phyloP scores from a whole-genome alignment of 257 asterid genomes.

The Gardenia jasminoides region DNA sequence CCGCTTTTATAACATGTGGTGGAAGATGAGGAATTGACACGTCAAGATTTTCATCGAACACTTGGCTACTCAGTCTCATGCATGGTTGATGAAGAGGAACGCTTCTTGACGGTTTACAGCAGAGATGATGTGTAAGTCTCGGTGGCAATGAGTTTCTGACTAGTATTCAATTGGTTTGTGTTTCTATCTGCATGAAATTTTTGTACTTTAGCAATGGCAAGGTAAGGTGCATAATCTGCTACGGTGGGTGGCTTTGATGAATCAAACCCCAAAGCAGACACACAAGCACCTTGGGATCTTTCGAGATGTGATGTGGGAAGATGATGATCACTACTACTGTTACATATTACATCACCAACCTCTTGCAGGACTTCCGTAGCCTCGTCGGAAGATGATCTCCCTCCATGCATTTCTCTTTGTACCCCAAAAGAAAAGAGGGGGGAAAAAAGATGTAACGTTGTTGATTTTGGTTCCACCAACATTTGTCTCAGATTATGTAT shows the following conservation, averaged over 20 bases:
- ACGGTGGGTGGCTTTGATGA: background rate
- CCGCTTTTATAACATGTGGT: slow-evolving; percentile 25
- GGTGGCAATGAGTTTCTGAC: slow-evolving; percentile 16
- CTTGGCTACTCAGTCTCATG: slow-evolving; percentile 22
- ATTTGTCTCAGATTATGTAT: too few species aligned
- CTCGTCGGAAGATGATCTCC: too few species aligned
- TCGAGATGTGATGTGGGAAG: background rate
- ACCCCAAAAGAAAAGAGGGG: too few species aligned
- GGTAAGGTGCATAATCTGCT: background rate
- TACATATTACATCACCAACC: background rate
- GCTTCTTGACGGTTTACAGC: slow-evolving; percentile 16
- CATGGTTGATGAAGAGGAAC: slow-evolving; percentile 10
- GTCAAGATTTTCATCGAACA: slow-evolving; percentile 34
- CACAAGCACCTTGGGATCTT: background rate
- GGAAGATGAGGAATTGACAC: slow-evolving; percentile 38
- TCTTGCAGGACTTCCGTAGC: too few species aligned
- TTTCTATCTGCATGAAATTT: slow-evolving; percentile 15
- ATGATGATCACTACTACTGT: too few species aligned
- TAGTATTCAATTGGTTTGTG: background rate
- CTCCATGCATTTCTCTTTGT: too few species aligned
- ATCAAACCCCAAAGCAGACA: background rate
- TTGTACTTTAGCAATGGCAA: background rate
- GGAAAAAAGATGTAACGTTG: too few species aligned
- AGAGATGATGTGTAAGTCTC: background rate
- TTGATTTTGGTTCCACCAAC: too few species aligned